Conservation (phyloP, 148 eudicot species). For the Spergularia bocconei region DNA sequence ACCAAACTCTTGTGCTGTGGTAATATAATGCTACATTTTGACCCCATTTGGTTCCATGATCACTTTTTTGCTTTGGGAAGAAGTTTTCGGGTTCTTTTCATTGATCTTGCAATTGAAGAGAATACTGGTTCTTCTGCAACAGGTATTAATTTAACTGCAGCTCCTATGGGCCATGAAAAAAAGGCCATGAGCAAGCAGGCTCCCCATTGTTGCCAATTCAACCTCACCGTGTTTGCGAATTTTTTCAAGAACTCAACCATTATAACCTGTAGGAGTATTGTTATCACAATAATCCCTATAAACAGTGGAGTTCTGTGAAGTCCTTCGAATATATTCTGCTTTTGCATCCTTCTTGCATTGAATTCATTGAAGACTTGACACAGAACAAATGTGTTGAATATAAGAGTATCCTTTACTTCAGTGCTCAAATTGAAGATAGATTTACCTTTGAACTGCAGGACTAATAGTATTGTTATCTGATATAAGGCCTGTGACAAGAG, state of each 20-base stretch:
- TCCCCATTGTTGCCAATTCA: conserved; percentile 63
- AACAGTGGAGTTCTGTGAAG: conserved; percentile 51
- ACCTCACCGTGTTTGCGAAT: conserved; percentile 63
- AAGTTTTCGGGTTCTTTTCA: conserved; percentile 5
- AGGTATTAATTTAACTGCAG: conserved; percentile 61
- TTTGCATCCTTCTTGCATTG: conserved; percentile 69
- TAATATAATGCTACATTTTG: background rate
- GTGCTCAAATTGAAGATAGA: conserved; percentile 49
- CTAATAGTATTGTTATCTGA: conserved; percentile 62
- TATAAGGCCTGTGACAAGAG: conserved; percentile 60
- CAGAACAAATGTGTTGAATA: conserved; percentile 76
- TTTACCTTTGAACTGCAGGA: conserved; percentile 62
- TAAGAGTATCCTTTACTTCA: conserved; percentile 57
- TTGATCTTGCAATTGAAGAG: conserved; percentile 18
- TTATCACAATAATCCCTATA: conserved; percentile 57
- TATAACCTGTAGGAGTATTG: conserved; percentile 64
- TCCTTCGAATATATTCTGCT: conserved; percentile 65
- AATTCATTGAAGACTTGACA: conserved; percentile 89
- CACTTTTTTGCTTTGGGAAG: background rate
- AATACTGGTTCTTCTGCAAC: conserved; percentile 33
- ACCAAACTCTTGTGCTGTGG: background rate
- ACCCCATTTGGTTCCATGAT: background rate
- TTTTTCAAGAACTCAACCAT: conserved; percentile 81
- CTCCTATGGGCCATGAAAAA: conserved; percentile 69
- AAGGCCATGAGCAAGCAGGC: conserved; percentile 55